Evolutionary conservation across 2,329 filamentous ascomycete genomes (phyloP), one percentile per base, ranked within the genome.

Genomic region (Cercospora nicotianae): DNA sequence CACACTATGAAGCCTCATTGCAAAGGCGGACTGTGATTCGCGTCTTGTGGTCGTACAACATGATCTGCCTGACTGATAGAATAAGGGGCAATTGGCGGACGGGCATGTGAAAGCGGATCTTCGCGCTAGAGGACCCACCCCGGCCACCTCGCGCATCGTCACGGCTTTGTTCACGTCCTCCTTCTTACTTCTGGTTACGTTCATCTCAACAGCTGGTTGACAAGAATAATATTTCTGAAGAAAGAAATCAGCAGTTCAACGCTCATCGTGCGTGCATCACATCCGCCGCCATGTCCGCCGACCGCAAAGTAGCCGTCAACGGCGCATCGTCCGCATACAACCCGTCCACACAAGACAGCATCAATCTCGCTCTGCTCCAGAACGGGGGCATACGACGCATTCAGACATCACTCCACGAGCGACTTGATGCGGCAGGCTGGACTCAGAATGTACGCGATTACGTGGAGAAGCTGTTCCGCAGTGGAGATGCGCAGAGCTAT

Each of bases 381-480:
- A 76, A 82, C 69, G 79, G 80, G 73, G 82, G 84, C 64, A 84
- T 89, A 71, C 82, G 83, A 73, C 83, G 84, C 74, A 85, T 90
- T 53, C 86, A 88, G 74, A 73, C 79, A 42, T 81, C 83, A 1
- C 81, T 89, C 28, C 80, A 84, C 67, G 82, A 86, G 73, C 82
- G 83, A 23, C 82, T 89, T 10, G 83, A 87, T 73, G 81, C 85
- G 63, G 78, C 81, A n/a, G 87, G 87, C 72, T 90, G 87, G 87
- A 84, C 85, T 51, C 82, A 86, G 72, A 81, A 81, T 30, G 81
- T 90, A 68, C 83, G 83, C 66, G 80, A 79, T 58, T 83, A 89
- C 68, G 81, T 87, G 18, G 83, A 83, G 58, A 81, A 85, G 65
- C 81, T 89, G 48, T 83, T 89, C 64, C 84, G 87, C 72, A 84